Base-by-base conservation (phyloP, 2,329 filamentous ascomycete genomes). In the Fusarium mexicanum region DNA sequence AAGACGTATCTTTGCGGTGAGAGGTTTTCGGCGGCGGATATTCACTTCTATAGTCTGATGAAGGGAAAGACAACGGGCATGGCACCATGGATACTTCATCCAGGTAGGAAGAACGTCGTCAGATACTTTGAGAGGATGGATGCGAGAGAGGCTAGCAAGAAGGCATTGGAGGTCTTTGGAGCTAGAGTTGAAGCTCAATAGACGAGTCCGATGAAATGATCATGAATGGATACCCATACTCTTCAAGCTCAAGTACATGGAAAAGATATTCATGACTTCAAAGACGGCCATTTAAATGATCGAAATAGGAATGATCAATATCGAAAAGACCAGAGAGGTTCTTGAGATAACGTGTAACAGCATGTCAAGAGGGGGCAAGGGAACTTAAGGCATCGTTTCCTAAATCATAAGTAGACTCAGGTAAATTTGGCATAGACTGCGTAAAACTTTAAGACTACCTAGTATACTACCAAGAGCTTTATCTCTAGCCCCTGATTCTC, bases 21-120 rank as follows among this genome's bases (percentile, higher is more conserved):
- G 24, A 46, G 57, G 6, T 62, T 70, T 43, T 66, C 61, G 6
- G 67, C 57, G 1, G 66, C 67, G 1, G 66, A 70, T 22, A 29
- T 70, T 26, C 67, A 57, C 16, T 58, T 71, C 6, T 71, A 67
- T 13, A 41, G 38, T 7, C 35, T 70, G 2, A 46, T 62, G 40
- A 70, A 69, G 22, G 47, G 35, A 3, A 61, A 61, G 43, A 54
- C 33, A 3, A n/a, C 26, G 3, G 29, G 59, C 6, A n/a, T 33
- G 38, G 55, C 41, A 2, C 26, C 43, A 6, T 66, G 62, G 38
- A 33, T 71, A 35, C 57, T 31, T 20, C 24, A 60, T 37, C 29
- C 55, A 1, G 66, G 40, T 2, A 43, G 69, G 29, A 61, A 53
- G 55, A 71, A 71, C 22, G 22, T 66, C 20, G 61, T 47, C 12